Conservation (phyloP, 148 eudicot species). For the Persicaria maculosa region DNA sequence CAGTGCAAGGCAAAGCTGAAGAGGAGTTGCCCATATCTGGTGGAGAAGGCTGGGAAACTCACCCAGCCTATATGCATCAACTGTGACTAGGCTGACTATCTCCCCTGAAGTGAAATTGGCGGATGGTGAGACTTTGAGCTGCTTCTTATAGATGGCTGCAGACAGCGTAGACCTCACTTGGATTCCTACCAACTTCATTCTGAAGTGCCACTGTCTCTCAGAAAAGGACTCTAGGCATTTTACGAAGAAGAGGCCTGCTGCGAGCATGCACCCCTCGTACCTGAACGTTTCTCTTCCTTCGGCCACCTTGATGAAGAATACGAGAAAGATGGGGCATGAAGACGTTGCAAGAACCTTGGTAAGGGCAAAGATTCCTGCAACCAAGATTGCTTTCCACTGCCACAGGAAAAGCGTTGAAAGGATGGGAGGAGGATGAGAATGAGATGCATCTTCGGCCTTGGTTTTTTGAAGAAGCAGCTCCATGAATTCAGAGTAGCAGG, state of each 20-base stretch:
- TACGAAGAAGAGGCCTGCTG: constrained; percentile 23
- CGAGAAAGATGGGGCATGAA: constrained; percentile 39
- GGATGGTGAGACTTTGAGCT: constrained; percentile 37
- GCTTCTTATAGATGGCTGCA: constrained; percentile 46
- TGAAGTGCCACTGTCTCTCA: constrained; percentile 60
- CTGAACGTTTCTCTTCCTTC: constrained; percentile 22
- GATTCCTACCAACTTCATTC: constrained; percentile 54
- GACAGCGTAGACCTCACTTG: constrained; percentile 62
- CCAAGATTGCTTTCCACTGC: constrained; percentile 30
- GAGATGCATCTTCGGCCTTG: constrained; percentile 12
- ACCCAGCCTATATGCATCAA: constrained; percentile 78
- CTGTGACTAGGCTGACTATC: constrained; percentile 69
- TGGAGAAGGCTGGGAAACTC: constrained; percentile 78
- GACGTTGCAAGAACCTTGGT: constrained; percentile 37
- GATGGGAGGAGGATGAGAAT: constrained; percentile 11
- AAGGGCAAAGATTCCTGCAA: constrained; percentile 47
- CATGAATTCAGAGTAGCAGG: constrained; percentile 33
- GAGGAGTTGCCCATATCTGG: constrained; percentile 64
- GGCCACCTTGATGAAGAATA: constrained; percentile 34
- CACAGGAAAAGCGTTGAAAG: constrained; percentile 31
- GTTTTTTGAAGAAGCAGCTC: constrained; percentile 13
- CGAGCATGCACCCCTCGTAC: constrained; percentile 31
- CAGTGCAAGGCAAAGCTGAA: constrained; percentile 63
- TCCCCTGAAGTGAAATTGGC: constrained; percentile 46
- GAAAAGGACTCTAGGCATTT: constrained; percentile 43